Evolutionary conservation across 2,329 filamentous ascomycete species (phyloP).

Genomic region (Diaporthe citriasiana): DNA sequence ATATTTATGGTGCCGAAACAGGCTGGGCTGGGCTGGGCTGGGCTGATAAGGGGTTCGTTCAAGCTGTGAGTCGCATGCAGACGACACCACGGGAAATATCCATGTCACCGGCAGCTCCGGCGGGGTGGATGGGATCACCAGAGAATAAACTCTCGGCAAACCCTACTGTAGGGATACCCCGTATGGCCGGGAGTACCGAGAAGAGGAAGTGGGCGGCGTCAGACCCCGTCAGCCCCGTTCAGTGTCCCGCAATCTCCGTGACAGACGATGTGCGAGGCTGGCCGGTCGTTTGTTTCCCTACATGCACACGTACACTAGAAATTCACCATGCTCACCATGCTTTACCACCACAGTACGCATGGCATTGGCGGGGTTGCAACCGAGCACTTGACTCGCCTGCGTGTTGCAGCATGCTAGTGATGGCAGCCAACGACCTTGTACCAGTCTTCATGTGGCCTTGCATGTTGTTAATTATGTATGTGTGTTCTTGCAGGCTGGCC

Average conservation of each 20-base stretch:
- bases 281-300: not conserved
- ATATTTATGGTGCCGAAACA: not conserved
- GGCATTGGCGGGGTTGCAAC: conserved; percentile 4
- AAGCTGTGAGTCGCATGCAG: not conserved
- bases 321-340: not conserved
- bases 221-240: conserved; percentile 28
- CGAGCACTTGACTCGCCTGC: conserved; percentile 23
- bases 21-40: not conserved
- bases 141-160: conserved; percentile 33
- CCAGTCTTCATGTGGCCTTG: not conserved
- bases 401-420: conserved; percentile 5
- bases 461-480: not conserved
- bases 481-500: not conserved
- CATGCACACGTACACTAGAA: not conserved
- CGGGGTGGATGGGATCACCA: conserved; percentile 29
- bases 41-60: conserved; percentile 10
- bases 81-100: conserved; percentile 16
- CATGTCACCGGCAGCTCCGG: conserved; percentile 31
- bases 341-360: conserved; percentile 9
- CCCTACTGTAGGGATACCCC: conserved; percentile 32
- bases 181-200: conserved; percentile 26
- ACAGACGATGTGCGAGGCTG: conserved; percentile 30
- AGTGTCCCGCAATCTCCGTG: conserved; percentile 29
- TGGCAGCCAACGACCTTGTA: not conserved
- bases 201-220: conserved; percentile 28